Conservation (phyloP, 192 early-diverging fungal species). For the Spizellomyces punctatus region DNA sequence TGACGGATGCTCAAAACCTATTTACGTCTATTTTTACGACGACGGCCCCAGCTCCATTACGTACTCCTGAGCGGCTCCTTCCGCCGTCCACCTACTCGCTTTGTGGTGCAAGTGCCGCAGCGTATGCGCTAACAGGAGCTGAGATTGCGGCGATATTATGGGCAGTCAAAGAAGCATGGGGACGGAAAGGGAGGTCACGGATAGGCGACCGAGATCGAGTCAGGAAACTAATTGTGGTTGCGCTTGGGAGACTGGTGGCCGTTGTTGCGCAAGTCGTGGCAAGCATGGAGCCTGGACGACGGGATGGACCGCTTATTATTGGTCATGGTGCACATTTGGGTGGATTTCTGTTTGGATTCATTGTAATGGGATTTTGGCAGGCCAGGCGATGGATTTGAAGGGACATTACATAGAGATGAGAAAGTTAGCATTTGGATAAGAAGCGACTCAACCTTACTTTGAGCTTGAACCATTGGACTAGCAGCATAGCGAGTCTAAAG, state of each 20-base stretch:
- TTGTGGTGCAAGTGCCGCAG: background rate
- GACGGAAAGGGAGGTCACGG: background rate
- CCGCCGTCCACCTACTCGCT: background rate
- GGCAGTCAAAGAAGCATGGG: background rate
- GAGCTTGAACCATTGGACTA: too few relatives aligned
- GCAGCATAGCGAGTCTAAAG: too few relatives aligned
- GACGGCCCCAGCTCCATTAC: background rate
- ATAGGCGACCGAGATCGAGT: background rate
- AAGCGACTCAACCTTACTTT: too few relatives aligned
- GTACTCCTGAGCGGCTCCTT: background rate
- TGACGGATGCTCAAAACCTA: background rate
- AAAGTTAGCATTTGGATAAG: too few relatives aligned
- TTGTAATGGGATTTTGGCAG: background rate
- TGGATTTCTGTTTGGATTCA: slow-evolving; percentile 1
- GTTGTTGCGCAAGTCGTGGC: slow-evolving; percentile 1
- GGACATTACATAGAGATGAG: too few relatives aligned
- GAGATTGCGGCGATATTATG: background rate
- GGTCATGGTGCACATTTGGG: slow-evolving; percentile 11
- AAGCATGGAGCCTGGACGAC: background rate
- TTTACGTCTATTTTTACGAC: background rate
- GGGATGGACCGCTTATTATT: background rate
- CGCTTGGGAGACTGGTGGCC: background rate
- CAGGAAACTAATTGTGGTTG: background rate
- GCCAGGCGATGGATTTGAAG: too few relatives aligned
- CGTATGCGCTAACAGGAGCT: background rate